Conservation (phyloP, 2,329 filamentous ascomycete species). For the Phialophora expanda region DNA sequence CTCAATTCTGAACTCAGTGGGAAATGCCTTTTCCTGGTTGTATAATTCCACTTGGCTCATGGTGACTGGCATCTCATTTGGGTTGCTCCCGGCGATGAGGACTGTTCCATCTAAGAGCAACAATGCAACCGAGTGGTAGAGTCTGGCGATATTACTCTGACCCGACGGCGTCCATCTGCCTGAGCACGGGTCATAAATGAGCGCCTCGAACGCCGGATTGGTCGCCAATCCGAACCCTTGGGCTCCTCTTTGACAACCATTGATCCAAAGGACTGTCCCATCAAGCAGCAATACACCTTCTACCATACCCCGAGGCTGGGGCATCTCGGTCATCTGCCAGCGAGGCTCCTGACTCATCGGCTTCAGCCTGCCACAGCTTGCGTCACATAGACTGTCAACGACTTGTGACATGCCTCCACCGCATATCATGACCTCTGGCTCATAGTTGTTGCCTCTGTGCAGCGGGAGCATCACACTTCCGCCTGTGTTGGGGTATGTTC, state of each 20-base stretch:
- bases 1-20: constrained; percentile 67
- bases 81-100: constrained; percentile 65
- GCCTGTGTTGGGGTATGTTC: constrained; percentile 66
- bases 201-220: constrained; percentile 60
- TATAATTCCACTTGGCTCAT: constrained; percentile 46
- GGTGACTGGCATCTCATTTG: constrained; percentile 63
- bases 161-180: constrained; percentile 56
- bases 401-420: constrained; percentile 66
- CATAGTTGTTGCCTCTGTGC: constrained; percentile 58
- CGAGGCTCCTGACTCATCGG: constrained; percentile 55
- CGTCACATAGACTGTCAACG: constrained; percentile 62
- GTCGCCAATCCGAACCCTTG: constrained; percentile 65
- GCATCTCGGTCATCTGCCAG: constrained; percentile 66
- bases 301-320: constrained; percentile 62
- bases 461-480: constrained; percentile 63
- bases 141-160: constrained; percentile 52
- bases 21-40: constrained; percentile 53
- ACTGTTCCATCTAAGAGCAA: constrained; percentile 65
- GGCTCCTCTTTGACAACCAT: constrained; percentile 62
- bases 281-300: constrained; percentile 65
- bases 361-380: constrained; percentile 62
- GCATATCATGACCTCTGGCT: constrained; percentile 62
- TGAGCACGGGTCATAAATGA: constrained; percentile 64
- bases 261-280: constrained; percentile 64
- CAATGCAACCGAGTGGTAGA: constrained; percentile 67